Evolutionary conservation across 2,329 filamentous ascomycete genomes (phyloP).

Genomic region (Beauveria scarabaeidicola): DNA sequence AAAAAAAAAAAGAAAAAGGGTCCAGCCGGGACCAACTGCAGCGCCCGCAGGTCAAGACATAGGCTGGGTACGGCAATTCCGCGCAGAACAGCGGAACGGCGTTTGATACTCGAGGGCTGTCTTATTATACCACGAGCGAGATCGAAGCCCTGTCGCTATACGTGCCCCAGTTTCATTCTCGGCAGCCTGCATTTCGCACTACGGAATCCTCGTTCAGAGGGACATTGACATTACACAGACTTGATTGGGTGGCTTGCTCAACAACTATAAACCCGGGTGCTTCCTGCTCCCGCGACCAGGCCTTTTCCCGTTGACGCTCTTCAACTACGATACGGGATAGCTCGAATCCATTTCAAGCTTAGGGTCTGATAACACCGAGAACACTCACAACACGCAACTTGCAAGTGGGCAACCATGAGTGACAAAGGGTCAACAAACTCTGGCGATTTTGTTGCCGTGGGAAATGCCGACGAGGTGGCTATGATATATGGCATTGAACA

Average conservation of each 20-base stretch:
- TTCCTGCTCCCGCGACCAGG: background rate
- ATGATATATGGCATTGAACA: constrained; percentile 25
- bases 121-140: background rate
- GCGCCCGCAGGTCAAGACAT: background rate
- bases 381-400: background rate
- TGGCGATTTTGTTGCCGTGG: constrained; percentile 20
- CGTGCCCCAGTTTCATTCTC: background rate
- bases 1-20: background rate
- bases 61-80: background rate
- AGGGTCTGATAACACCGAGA: background rate
- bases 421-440: background rate
- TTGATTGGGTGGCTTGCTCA: background rate
- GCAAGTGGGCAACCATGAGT: background rate
- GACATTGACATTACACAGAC: background rate
- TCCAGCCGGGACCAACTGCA: background rate
- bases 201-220: background rate
- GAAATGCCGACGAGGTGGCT: constrained; percentile 21
- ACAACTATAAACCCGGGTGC: background rate
- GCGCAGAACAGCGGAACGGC: background rate
- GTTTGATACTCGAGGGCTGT: background rate
- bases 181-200: background rate
- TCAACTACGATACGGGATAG: background rate
- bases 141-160: background rate
- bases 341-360: background rate
- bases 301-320: background rate